Base-by-base conservation (phyloP, 2,329 filamentous ascomycete species). In the Aspergillus neoniger region DNA sequence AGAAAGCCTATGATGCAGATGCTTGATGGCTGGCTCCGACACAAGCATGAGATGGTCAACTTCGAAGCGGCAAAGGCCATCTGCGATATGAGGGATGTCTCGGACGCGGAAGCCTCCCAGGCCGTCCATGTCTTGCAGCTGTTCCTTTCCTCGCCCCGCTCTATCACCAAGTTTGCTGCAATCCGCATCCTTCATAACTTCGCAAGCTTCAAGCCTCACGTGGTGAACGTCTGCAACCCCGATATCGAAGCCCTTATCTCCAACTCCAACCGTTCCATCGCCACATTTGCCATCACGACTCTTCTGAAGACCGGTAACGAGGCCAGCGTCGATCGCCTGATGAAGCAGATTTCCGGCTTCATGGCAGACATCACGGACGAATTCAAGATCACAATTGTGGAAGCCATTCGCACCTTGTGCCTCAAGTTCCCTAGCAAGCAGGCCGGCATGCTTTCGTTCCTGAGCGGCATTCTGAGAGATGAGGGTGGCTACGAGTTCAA, bases 341-440 rank as follows among this genome's bases (percentile, higher is more conserved):
- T 99, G 92, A 97, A 97, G 85, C 93, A 98, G 77, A 98, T 99
- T 64, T 92, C 92, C 23, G 90, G 91, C 41, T 97, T 99, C 82
- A 98, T 99, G 95, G 91, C 93, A 4, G 95, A 98, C 78, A 98
- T 98, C 67, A 97, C 94, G 6, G 95, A 99, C 74, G 95, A 99
- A 78, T 99, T 99, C 84, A 99, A 98, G 84, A 96, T 99, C 68
- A 99, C 95, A n/a, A 96, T 99, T 71, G 94, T 99, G 47, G 95
- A 99, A 78, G 95, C 95, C 44, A 97, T 99, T 73, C 90, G 95
- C 63, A 98, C 95, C 3, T 82, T 99, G 43, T 98, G 94, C 76
- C 83, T 99, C 69, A 99, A 99, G 80, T 99, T 99, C 81, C 95
- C 95, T 36, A 93, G 87, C 81, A 99, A 99, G 81, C 95, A 99